Conservation (phyloP, 108 stramenopile genomes). For the Schizochytrium sp. region DNA sequence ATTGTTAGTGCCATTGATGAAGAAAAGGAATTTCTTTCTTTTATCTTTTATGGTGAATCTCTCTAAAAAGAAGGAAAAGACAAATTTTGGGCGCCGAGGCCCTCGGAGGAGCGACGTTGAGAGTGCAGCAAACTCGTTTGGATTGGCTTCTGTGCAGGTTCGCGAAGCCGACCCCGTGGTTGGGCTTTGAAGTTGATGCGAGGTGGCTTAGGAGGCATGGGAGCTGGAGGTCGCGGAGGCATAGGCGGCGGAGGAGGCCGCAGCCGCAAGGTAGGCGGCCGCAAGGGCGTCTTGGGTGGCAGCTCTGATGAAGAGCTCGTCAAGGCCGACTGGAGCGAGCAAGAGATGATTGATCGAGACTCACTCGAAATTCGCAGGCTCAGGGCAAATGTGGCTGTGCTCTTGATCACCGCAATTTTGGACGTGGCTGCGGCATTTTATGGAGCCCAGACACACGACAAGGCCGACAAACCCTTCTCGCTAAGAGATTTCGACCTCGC, state of each 20-base stretch:
- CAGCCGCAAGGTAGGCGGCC: neutral
- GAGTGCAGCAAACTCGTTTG: too few relatives aligned
- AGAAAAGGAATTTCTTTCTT: too few relatives aligned
- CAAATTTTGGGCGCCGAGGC: too few relatives aligned
- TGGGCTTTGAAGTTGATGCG: neutral
- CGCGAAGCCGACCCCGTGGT: neutral
- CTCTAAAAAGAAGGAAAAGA: too few relatives aligned
- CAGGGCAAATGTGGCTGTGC: neutral
- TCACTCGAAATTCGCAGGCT: neutral
- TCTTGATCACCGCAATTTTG: conserved; percentile 1
- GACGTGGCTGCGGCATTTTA: neutral
- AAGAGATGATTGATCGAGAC: conserved; percentile 31
- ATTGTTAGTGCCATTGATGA: too few relatives aligned
- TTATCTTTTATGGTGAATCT: too few relatives aligned
- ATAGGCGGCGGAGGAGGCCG: neutral
- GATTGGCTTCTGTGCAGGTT: too few relatives aligned
- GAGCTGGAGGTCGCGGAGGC: neutral
- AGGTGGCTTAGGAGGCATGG: neutral
- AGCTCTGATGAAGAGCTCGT: neutral
- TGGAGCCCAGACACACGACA: neutral
- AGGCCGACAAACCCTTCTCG: conserved; percentile 3
- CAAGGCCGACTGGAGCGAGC: neutral
- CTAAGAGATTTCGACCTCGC: conserved; percentile 8
- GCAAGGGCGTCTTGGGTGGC: neutral
- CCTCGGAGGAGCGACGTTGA: too few relatives aligned